phyloP scores from a whole-genome alignment of 495 filamentous ascomycete species.

The Cairneyella variabilis region DNA sequence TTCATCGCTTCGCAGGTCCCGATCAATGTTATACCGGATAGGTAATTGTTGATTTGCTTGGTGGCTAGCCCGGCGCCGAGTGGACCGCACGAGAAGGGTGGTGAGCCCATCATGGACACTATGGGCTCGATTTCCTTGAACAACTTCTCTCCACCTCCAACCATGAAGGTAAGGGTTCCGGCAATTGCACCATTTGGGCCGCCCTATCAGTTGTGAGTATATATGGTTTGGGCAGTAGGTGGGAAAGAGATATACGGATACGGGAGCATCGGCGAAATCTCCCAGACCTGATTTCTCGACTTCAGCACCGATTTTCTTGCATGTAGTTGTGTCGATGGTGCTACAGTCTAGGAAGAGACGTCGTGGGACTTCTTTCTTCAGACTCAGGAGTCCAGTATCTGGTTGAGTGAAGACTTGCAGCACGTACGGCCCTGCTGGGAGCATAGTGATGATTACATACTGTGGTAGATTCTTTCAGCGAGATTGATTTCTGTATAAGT shows the following conservation, averaged over 20 bases:
- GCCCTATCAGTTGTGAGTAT: no score
- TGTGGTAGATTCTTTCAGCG: constrained; percentile 11
- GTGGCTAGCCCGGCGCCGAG: constrained; percentile 19
- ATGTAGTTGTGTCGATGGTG: constrained; percentile 41
- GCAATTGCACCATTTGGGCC: constrained; percentile 43
- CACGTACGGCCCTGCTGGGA: constrained; percentile 37
- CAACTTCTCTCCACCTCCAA: constrained; percentile 20
- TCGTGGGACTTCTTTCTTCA: background rate
- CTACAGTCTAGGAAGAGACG: constrained; percentile 42
- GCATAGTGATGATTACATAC: constrained; percentile 38
- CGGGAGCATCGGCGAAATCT: constrained; percentile 34
- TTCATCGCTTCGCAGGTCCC: constrained; percentile 21
- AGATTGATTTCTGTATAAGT: background rate
- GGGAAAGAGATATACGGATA: no score
- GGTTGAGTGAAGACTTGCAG: constrained; percentile 35
- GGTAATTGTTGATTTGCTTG: constrained; percentile 26
- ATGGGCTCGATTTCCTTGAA: constrained; percentile 9
- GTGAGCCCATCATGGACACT: constrained; percentile 17
- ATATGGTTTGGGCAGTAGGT: no score
- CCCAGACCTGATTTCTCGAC: constrained; percentile 27
- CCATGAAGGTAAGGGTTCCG: constrained; percentile 45
- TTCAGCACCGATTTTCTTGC: constrained; percentile 23
- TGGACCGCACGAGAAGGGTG: constrained; percentile 18
- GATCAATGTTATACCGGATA: constrained; percentile 15
- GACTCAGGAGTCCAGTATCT: constrained; percentile 34